Base-by-base conservation (phyloP, 169 alveolate species). In the Miamiensis avidus region DNA sequence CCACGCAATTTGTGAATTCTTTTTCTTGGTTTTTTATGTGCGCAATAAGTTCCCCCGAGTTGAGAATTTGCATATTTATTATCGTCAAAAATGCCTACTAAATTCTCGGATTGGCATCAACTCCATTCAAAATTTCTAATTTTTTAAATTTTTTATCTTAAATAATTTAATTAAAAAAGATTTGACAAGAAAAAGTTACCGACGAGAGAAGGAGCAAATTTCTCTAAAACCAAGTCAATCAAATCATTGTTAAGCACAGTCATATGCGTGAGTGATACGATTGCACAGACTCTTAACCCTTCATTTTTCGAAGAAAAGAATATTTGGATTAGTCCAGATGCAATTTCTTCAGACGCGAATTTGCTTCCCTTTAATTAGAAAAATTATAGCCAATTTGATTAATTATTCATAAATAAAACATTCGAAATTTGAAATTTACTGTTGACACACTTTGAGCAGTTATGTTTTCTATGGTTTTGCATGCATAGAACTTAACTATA, bases 401-500 rank as follows among this genome's bases (percentile, higher is more conserved):
- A 49, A 4, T 49, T 11, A 49, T 11, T 49, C 20, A 49, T 49
- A 49, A 49, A 49, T 11, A 49, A 49, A 49, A 4, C 20, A 49
- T 49, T 49, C 20, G 20, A 49, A 49, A n/a, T n/a, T n/a, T n/a
- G n/a, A 49, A 49, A 49, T 49, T 49, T 49, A 49, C 69, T 49
- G 96, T 94, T 75, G 85, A 49, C 34, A 75, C 86, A 81, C 92
- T 82, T 81, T 94, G 86, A 26, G 96, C 94, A 78, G 96, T 78
- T 1, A 96, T 92, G 87, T 96, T 96, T 89, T 96, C 97, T 25
- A 96, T 89, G 72, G 98, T 96, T 87, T 95, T 94, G 82, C 91
- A 84, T 0, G 97, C 94, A 91, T 94, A 96, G 82, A 90, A 94
- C 77, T 92, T 89, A 32, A 94, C 97, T 49, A 92, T 74, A 74